These are phyloP conservation scores for Lipomyces lipofer DNA, from an alignment of 805 yeast genomes.

Conservation along the genomic window DNA sequence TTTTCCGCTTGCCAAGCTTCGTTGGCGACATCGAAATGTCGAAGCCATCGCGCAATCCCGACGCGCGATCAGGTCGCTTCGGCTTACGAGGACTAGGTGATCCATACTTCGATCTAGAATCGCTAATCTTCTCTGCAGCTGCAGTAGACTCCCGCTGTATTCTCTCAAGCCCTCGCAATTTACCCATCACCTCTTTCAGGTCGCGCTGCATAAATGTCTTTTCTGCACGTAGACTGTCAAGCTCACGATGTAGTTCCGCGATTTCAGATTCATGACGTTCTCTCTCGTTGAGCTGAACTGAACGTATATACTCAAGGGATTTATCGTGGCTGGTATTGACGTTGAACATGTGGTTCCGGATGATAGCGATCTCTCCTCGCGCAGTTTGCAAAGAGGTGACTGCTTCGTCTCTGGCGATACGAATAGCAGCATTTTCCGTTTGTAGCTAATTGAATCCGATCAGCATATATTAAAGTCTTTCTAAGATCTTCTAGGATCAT, in stretches of 20 bases:
- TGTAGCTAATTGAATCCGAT: too few relatives aligned
- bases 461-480: too few relatives aligned
- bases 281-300: slow-evolving; percentile 29
- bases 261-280: slow-evolving; percentile 42
- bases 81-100: slow-evolving; percentile 15
- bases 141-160: slow-evolving; percentile 14
- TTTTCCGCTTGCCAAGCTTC: slow-evolving; percentile 5
- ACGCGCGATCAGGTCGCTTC: slow-evolving; percentile 17
- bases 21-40: slow-evolving; percentile 29
- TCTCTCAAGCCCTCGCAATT: slow-evolving; percentile 16
- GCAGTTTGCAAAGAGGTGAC: slow-evolving; percentile 50
- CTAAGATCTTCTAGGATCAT: too few relatives aligned
- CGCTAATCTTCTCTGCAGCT: background rate
- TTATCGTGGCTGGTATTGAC: slow-evolving; percentile 33
- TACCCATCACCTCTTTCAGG: slow-evolving; percentile 40
- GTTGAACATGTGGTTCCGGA: slow-evolving; percentile 62
- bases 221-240: slow-evolving; percentile 54
- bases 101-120: too few relatives aligned
- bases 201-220: slow-evolving; percentile 56
- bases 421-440: slow-evolving; percentile 17
- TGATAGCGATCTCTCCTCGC: slow-evolving; percentile 78
- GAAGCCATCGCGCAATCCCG: slow-evolving; percentile 39
- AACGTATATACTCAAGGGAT: slow-evolving; percentile 35
- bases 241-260: slow-evolving; percentile 44
- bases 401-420: slow-evolving; percentile 33